Evolutionary conservation across 495 filamentous ascomycete genomes (phyloP), one percentile per base, ranked within the genome.

Genomic region (Tuber microsphaerosporum): DNA sequence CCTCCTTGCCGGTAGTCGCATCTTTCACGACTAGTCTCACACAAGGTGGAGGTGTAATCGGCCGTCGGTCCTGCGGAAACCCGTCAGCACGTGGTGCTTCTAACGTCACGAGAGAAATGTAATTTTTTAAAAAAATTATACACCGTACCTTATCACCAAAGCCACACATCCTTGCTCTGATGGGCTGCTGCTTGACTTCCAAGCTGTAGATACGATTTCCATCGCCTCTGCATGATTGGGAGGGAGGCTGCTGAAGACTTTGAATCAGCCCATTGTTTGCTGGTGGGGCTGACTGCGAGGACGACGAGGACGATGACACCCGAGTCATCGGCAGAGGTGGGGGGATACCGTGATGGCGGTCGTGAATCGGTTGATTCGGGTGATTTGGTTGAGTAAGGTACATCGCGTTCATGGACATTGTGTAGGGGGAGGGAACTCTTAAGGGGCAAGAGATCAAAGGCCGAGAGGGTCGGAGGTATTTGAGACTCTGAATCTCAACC

Each of bases 161-260:
- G 2, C 95, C 95, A 86, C 95, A 99, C 95, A 99, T 99, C 71
- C 95, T 92, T 77, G 95, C 95, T 73, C 95, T 91, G 77, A 93
- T 87, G 71, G 95, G 95, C 82, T 99, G 95, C 84, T 99, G 95
- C 73, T 92, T 91, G 73, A 97, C 92, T 77, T 90, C 86, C 73
- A 99, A 87, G 71, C 91, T 92, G 87, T 85, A 89, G 43, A 86
- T 85, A 19, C 86, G 86, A 71, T 79, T 79, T 73, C 86, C 86
- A 45, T 87, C 87, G 61, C 80, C 76, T 74, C 80, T 78, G 26
- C 71, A 81, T 31, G 80, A 81, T 45, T 81, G 80, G 14, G 80
- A 74, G 16, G 79, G 78, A 17, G 80, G 80, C 1, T 75, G 68
- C 39, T 77, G 80, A 37, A 78, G 79, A 45, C 61, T 73, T 71